A percentile compares a stretch with the other conserved stretches of the same genome.
These are phyloP conservation scores for Comarum palustre DNA, from an alignment of 306 rosid genomes.

Conservation along the genomic window DNA sequence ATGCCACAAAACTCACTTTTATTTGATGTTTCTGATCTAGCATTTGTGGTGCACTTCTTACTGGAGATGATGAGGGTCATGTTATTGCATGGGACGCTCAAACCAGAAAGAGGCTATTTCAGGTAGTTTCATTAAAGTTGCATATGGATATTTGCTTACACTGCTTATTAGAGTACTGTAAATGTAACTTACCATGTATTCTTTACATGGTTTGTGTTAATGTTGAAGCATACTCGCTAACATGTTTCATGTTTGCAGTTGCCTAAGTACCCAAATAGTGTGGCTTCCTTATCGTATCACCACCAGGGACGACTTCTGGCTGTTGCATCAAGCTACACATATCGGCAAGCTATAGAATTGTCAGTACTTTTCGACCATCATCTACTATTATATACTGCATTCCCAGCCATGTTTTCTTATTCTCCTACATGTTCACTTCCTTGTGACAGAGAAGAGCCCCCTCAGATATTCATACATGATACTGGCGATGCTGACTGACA, in stretches of 20 bases:
- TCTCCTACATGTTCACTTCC: background rate
- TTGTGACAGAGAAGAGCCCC: slow-evolving; percentile 56
- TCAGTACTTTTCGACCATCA: slow-evolving; percentile 29
- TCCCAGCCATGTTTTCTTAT: background rate
- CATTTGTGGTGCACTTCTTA: slow-evolving; percentile 52
- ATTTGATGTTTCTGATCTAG: slow-evolving; percentile 40
- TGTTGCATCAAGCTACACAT: slow-evolving; percentile 79
- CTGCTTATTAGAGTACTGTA: background rate
- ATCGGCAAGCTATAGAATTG: slow-evolving; percentile 73
- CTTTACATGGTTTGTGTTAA: background rate
- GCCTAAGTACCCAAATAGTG: slow-evolving; percentile 64
- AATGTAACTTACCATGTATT: background rate
- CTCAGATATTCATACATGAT: slow-evolving; percentile 60
- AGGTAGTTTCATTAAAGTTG: slow-evolving; percentile 39
- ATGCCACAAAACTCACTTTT: slow-evolving; percentile 6
- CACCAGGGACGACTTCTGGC: slow-evolving; percentile 65
- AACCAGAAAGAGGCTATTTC: slow-evolving; percentile 56
- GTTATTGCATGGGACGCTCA: slow-evolving; percentile 66
- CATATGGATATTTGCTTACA: background rate
- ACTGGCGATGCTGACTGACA: slow-evolving; percentile 34
- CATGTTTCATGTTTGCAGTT: slow-evolving; percentile 44
- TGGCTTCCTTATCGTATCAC: slow-evolving; percentile 71
- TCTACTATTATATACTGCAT: background rate
- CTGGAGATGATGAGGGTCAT: slow-evolving; percentile 76
- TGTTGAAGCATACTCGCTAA: background rate